Conservation (phyloP, 768 basidiomycete genomes). For the Macrolepiota fuliginosa region DNA sequence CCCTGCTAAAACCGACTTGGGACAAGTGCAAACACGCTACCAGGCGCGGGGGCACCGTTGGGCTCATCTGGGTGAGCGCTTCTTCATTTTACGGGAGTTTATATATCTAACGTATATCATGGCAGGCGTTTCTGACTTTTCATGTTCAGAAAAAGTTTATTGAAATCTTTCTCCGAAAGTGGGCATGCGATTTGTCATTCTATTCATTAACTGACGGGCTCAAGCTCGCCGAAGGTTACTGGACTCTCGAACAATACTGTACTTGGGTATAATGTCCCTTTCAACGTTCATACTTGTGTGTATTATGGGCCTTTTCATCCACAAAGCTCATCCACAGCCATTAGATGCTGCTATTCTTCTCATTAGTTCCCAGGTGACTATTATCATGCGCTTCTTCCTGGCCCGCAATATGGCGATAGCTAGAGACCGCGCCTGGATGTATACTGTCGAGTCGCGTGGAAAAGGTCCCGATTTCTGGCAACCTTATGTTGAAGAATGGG, state of each 20-base stretch:
- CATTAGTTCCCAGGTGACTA: slow-evolving; percentile 69
- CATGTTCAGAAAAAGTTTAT: slow-evolving; percentile 70
- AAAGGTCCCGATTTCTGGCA: slow-evolving; percentile 85
- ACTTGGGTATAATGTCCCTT: slow-evolving; percentile 64
- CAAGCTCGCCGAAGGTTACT: slow-evolving; percentile 62
- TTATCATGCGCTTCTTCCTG: slow-evolving; percentile 80
- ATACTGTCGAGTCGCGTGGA: slow-evolving; percentile 80
- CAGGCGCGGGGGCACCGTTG: slow-evolving; percentile 68
- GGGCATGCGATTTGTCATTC: slow-evolving; percentile 16
- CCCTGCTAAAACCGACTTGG: slow-evolving; percentile 75
- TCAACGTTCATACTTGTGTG: slow-evolving; percentile 70
- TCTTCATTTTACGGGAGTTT: not conserved
- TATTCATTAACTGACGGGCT: not conserved
- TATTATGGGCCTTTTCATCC: not conserved
- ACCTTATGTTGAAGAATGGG: slow-evolving; percentile 82
- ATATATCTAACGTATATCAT: not conserved
- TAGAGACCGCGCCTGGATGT: slow-evolving; percentile 71
- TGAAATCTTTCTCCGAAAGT: slow-evolving; percentile 63
- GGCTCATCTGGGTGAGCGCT: slow-evolving; percentile 60
- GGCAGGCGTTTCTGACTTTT: slow-evolving; percentile 66
- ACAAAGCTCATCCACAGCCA: not conserved
- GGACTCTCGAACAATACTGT: slow-evolving; percentile 62
- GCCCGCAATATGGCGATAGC: slow-evolving; percentile 81
- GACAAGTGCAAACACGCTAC: slow-evolving; percentile 81
- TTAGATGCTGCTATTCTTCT: slow-evolving; percentile 78